Conservation (phyloP, 495 filamentous ascomycete genomes). For the Hypoxylon fragiforme region DNA sequence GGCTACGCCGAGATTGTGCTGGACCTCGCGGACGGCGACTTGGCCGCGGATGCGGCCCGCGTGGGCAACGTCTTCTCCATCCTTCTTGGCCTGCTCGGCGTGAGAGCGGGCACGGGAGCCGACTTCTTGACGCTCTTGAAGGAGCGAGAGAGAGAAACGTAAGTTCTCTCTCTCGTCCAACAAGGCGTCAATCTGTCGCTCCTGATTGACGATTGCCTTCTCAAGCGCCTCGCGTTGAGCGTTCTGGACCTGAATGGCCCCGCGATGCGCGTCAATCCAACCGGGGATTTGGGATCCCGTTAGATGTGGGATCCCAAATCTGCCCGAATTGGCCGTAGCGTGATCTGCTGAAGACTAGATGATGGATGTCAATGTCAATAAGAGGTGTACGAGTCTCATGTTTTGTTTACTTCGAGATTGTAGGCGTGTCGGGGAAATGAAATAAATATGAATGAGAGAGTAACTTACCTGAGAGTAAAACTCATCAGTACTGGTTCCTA, state of each 20-base stretch:
- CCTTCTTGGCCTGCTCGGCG: not conserved
- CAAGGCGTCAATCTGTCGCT: not conserved
- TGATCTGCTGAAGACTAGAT: too few relatives aligned
- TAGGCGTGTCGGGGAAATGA: not conserved
- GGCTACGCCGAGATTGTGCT: not conserved
- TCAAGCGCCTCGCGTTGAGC: not conserved
- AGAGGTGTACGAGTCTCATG: not conserved
- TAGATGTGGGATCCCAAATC: too few relatives aligned
- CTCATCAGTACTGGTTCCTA: slow-evolving; percentile 4
- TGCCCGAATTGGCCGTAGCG: too few relatives aligned
- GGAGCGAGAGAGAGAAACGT: not conserved
- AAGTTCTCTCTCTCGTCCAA: not conserved
- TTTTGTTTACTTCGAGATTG: not conserved
- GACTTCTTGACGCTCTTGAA: not conserved
- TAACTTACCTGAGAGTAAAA: slow-evolving; percentile 17
- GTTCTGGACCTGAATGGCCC: not conserved
- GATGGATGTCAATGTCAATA: not conserved
- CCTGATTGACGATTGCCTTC: not conserved
- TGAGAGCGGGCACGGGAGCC: not conserved
- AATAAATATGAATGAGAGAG: too few relatives aligned
- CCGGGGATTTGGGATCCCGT: too few relatives aligned
- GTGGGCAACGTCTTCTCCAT: not conserved
- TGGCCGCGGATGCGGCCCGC: slow-evolving; percentile 13
- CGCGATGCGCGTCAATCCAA: not conserved
- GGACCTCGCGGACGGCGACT: not conserved